A percentile compares a stretch with the other conserved stretches of the same genome.
These are phyloP conservation scores for Phanerochaete sordida DNA, from an alignment of 768 basidiomycete species.

Conservation along the genomic window DNA sequence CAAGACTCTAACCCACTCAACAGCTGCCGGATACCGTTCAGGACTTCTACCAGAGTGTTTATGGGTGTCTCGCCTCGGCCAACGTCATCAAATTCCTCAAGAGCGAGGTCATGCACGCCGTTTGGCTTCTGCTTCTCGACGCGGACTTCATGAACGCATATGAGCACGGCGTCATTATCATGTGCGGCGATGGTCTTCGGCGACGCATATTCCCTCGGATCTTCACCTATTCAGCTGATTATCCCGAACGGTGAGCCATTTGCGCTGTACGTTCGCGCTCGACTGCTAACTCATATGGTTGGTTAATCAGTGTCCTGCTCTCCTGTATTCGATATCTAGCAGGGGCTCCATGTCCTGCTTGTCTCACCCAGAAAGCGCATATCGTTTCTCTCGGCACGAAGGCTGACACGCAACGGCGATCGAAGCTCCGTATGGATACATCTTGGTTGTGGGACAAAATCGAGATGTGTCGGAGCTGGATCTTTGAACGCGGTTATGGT, in stretches of 20 bases:
- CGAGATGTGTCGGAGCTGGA: slow-evolving; percentile 9
- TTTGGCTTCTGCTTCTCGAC: slow-evolving; percentile 24
- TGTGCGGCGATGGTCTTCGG: slow-evolving; percentile 24
- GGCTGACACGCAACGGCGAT: slow-evolving; percentile 16
- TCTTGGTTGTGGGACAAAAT: background rate
- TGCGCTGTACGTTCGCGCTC: background rate
- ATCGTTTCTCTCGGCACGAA: slow-evolving; percentile 28
- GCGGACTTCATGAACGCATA: slow-evolving; percentile 22
- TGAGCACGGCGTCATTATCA: slow-evolving; percentile 23
- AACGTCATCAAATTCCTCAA: slow-evolving; percentile 28
- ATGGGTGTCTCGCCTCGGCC: slow-evolving; percentile 5
- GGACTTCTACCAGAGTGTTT: slow-evolving; percentile 19
- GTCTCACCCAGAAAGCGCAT: slow-evolving; percentile 26
- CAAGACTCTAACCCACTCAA: background rate
- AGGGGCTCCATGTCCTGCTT: slow-evolving; percentile 36
- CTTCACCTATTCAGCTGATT: slow-evolving; percentile 30
- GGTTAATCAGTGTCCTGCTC: slow-evolving; percentile 29
- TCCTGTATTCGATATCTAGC: slow-evolving; percentile 37
- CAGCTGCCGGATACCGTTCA: slow-evolving; percentile 30
- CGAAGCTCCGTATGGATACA: slow-evolving; percentile 8
- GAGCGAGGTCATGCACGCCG: slow-evolving; percentile 29
- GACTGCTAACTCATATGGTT: background rate
- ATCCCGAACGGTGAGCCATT: slow-evolving; percentile 32
- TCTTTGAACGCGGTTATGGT: slow-evolving; percentile 17
- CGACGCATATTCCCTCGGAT: slow-evolving; percentile 23